These are phyloP conservation scores for Periconia digitata DNA, from an alignment of 2,329 filamentous ascomycete genomes.

Conservation along the genomic window DNA sequence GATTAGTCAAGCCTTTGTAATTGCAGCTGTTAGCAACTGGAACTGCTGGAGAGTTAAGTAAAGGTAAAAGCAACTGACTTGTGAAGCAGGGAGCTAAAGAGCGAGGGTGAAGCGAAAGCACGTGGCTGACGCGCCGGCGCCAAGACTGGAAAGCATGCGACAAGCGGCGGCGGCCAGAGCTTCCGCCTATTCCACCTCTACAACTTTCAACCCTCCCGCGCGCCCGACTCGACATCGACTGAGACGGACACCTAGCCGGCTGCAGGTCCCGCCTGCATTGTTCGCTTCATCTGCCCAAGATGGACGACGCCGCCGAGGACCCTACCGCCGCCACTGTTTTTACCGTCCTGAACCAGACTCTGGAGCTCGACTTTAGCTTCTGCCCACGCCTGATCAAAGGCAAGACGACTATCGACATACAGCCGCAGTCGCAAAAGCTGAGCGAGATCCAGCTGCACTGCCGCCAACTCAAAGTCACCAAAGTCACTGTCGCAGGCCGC, in stretches of 20 bases:
- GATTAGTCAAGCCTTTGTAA: too few species aligned
- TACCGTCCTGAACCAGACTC: slow-evolving; percentile 76
- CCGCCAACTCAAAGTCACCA: slow-evolving; percentile 61
- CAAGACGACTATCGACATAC: slow-evolving; percentile 78
- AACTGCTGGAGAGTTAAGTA: not conserved
- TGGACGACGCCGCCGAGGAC: slow-evolving; percentile 31
- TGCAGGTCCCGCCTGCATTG: slow-evolving; percentile 31
- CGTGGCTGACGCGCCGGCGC: not conserved
- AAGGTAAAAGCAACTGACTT: not conserved
- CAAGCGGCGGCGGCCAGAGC: slow-evolving; percentile 1
- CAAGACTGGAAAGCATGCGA: too few species aligned
- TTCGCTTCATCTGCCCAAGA: slow-evolving; percentile 34
- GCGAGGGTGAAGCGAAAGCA: not conserved
- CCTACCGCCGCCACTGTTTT: slow-evolving; percentile 41
- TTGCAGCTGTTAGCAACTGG: too few species aligned
- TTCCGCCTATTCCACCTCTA: not conserved
- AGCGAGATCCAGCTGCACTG: slow-evolving; percentile 61
- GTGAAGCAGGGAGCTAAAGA: not conserved
- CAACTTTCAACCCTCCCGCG: not conserved
- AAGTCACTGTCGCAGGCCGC: slow-evolving; percentile 50
- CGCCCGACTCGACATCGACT: slow-evolving; percentile 4
- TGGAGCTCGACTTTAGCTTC: slow-evolving; percentile 89
- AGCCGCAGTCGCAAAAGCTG: slow-evolving; percentile 60
- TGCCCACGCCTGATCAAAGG: slow-evolving; percentile 72
- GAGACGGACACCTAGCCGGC: slow-evolving; percentile 11